Evolutionary conservation across 1,139 yeast species (phyloP).

Genomic region (Taiozyma onychis): DNA sequence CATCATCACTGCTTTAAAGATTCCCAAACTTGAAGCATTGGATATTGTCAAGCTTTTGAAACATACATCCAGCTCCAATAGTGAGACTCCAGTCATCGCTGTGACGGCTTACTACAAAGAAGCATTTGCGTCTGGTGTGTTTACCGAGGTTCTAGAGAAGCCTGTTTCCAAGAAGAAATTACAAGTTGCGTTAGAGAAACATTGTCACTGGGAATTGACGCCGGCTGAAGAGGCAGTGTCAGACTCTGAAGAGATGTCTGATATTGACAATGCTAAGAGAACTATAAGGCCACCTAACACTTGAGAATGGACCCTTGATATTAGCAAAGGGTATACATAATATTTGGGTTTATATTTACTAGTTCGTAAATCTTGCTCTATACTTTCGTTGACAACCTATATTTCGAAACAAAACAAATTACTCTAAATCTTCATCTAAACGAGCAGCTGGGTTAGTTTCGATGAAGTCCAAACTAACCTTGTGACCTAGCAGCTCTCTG

Average conservation of each 20-base stretch:
- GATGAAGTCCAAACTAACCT: slow-evolving; percentile 87
- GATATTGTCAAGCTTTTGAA: slow-evolving; percentile 77
- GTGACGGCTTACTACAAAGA: slow-evolving; percentile 70
- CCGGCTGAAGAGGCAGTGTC: slow-evolving; percentile 24
- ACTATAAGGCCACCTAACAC: background rate
- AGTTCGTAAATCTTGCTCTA: background rate
- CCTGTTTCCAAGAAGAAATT: slow-evolving; percentile 54
- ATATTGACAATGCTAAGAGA: slow-evolving; percentile 1
- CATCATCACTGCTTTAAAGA: slow-evolving; percentile 68
- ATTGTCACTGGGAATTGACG: slow-evolving; percentile 20
- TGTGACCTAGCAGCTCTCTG: slow-evolving; percentile 92
- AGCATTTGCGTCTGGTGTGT: slow-evolving; percentile 47
- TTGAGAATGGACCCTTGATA: background rate
- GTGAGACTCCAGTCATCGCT: slow-evolving; percentile 73
- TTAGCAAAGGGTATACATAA: background rate
- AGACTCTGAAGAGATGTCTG: slow-evolving; percentile 17
- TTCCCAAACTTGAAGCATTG: slow-evolving; percentile 60
- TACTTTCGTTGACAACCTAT: background rate
- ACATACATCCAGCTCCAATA: slow-evolving; percentile 70
- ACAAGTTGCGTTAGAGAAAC: slow-evolving; percentile 24
- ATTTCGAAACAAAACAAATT: background rate
- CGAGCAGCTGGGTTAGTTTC: slow-evolving; percentile 98
- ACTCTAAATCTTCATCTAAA: slow-evolving; percentile 58
- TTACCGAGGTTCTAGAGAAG: slow-evolving; percentile 70
- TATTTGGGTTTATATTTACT: background rate